A percentile compares a stretch with the other conserved stretches of the same genome.
Evolutionary conservation across 2,329 filamentous ascomycete genomes (phyloP).

Genomic region (Fusarium continuum): DNA sequence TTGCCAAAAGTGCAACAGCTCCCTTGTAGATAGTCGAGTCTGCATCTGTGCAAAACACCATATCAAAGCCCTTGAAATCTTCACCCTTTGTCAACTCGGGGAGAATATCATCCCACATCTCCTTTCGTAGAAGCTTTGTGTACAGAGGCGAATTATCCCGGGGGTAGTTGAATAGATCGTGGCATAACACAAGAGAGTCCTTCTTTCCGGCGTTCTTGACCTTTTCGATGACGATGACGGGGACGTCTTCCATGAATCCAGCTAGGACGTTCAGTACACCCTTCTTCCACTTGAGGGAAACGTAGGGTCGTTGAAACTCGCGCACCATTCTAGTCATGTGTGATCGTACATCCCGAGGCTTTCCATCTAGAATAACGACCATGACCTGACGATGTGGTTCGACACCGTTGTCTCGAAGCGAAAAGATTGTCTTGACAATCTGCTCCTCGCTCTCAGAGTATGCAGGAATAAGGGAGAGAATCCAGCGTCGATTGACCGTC

Average conservation of each 20-base stretch:
- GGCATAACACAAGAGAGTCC: conserved; percentile 32
- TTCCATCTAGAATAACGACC: conserved; percentile 33
- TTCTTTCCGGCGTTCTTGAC: conserved; percentile 38
- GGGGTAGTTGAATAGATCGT: conserved; percentile 35
- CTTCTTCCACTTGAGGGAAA: conserved; percentile 36
- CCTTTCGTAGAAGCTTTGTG: conserved; percentile 29
- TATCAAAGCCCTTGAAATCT: conserved; percentile 30
- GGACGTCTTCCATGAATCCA: conserved; percentile 37
- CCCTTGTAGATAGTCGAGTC: conserved; percentile 40
- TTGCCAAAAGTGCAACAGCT: conserved; percentile 17
- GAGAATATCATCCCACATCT: conserved; percentile 32
- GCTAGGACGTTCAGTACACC: conserved; percentile 26
- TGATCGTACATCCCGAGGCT: conserved; percentile 28
- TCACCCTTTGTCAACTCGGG: conserved; percentile 23
- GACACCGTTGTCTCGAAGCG: conserved; percentile 33
- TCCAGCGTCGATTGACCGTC: conserved; percentile 19
- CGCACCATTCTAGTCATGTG: conserved; percentile 32
- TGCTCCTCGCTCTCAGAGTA: conserved; percentile 40
- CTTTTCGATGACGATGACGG: conserved; percentile 37
- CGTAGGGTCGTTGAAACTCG: conserved; percentile 28
- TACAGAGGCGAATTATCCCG: conserved; percentile 31
- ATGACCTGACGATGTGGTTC: conserved; percentile 38
- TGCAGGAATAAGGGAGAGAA: conserved; percentile 35
- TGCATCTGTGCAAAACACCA: conserved; percentile 36
- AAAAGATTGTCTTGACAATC: conserved; percentile 39